These are phyloP conservation scores for Torulaspora franciscae DNA, from an alignment of 805 yeast genomes.

Conservation along the genomic window DNA sequence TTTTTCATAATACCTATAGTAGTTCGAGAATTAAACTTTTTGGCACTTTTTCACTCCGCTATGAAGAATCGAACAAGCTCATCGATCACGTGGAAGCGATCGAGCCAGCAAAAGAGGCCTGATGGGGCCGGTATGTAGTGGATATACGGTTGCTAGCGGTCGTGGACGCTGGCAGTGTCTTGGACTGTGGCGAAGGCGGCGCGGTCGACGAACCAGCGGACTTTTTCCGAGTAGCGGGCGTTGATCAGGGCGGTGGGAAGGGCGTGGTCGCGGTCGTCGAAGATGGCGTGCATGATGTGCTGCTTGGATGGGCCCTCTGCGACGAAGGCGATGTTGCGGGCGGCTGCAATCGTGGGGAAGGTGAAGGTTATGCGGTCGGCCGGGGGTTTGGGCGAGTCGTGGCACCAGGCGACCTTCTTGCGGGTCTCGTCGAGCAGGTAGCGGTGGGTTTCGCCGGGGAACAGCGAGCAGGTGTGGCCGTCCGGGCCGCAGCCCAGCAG, in stretches of 20 bases:
- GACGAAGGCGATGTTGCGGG: slow-evolving; percentile 62
- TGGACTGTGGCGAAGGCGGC: slow-evolving; percentile 43
- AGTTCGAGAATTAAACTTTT: background rate
- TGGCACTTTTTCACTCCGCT: slow-evolving; percentile 3
- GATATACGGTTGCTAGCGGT: background rate
- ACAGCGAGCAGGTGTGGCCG: slow-evolving; percentile 90
- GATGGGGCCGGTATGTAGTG: background rate
- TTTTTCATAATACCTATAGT: background rate
- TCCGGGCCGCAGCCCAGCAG: slow-evolving; percentile 92
- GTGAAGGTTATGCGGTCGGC: slow-evolving; percentile 88
- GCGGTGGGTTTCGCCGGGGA: slow-evolving; percentile 64
- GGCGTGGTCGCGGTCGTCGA: slow-evolving; percentile 43
- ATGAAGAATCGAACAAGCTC: background rate
- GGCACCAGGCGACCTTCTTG: slow-evolving; percentile 55
- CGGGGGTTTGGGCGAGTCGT: slow-evolving; percentile 91
- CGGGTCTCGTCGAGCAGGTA: slow-evolving; percentile 49
- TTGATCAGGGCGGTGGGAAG: slow-evolving; percentile 78
- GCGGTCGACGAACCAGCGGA: slow-evolving; percentile 78
- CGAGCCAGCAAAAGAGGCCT: too few relatives aligned
- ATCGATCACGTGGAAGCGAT: background rate
- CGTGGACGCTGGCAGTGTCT: background rate
- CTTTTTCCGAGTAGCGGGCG: slow-evolving; percentile 47
- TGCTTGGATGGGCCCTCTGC: slow-evolving; percentile 89
- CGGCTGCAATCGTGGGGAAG: slow-evolving; percentile 57
- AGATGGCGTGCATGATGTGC: slow-evolving; percentile 62